Evolutionary conservation across 139 green algal species (phyloP), one percentile per base, ranked within the genome.

Genomic region (Haematococcus lacustris): DNA sequence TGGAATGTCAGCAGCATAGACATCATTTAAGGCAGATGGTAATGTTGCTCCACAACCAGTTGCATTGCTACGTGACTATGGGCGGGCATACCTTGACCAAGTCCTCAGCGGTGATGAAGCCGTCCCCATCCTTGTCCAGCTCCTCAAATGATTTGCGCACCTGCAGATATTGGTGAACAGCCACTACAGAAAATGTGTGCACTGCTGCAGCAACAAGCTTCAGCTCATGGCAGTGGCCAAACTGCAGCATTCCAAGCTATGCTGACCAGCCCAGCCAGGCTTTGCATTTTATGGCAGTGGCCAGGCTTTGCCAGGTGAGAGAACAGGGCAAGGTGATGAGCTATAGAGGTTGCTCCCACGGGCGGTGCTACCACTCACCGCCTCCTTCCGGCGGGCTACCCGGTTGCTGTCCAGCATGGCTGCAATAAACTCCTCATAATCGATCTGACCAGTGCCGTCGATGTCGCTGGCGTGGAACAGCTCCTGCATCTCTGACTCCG

Each of bases 391-490:
- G 25, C 76, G 64, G 0, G 79, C 79, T 38, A 88, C 79, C 0
- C 80, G 70, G 37, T 80, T 77, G 35, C 50, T 76, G 73, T 86
- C 80, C 5, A 88, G 78, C 83, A 88, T 88, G 35, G 79, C 80
- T 2, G 83, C 83, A 13, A 88, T 86, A 73, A 89, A 89, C 79
- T 86, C 81, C 77, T 89, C 84, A 57, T 89, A 89, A 50, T 87
- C 84, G 41, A 89, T 87, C 76, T 86, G 76, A 32, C 84, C 81
- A 21, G 74, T 86, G 70, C 81, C 78, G 40, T 83, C 75, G 33
- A 86, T 80, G 75, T 88, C 80, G 1, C 73, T 79, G 0, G 74
- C 79, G 35, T 77, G 66, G 70, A 88, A 83, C 39, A 88, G 75
- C 62, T 84, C 79, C 65, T 73, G 72, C 79, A 84, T 86, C 76